Evolutionary conservation across 768 basidiomycete species (phyloP).

Genomic region (Boletus pseudopeckii): DNA sequence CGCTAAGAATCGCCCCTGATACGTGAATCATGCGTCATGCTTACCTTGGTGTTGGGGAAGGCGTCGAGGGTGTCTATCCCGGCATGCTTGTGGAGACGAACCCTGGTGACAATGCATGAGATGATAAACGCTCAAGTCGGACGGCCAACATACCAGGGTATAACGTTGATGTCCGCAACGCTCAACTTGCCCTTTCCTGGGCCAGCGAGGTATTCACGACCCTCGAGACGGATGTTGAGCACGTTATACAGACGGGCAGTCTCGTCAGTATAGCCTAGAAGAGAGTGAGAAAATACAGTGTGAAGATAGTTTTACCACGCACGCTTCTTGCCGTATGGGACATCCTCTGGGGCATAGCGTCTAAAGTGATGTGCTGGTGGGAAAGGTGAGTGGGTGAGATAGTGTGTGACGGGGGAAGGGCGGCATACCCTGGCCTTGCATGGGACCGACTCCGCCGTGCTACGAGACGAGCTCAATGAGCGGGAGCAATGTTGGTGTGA

Average conservation of each 20-base stretch:
- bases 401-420: neutral
- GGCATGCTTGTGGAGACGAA: slow-evolving; percentile 43
- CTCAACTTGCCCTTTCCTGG: slow-evolving; percentile 62
- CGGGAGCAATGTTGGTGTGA: neutral
- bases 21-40: neutral
- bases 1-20: neutral
- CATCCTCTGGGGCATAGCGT: slow-evolving; percentile 58
- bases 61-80: slow-evolving; percentile 58
- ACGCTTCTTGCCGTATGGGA: slow-evolving; percentile 69
- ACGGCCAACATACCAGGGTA: slow-evolving; percentile 50
- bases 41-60: slow-evolving; percentile 61
- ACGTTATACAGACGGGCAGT: slow-evolving; percentile 82
- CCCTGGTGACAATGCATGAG: slow-evolving; percentile 39
- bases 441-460: slow-evolving; percentile 84
- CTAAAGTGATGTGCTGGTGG: slow-evolving; percentile 65
- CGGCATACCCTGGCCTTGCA: slow-evolving; percentile 65
- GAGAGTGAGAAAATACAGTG: slow-evolving; percentile 6
- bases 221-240: slow-evolving; percentile 70
- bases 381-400: slow-evolving; percentile 5
- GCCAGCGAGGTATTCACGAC: slow-evolving; percentile 79
- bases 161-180: slow-evolving; percentile 69
- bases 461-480: slow-evolving; percentile 24
- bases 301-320: slow-evolving; percentile 8
- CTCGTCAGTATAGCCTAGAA: slow-evolving; percentile 71
- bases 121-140: neutral